These are phyloP conservation scores for Xylaria scruposa DNA, from an alignment of 495 filamentous ascomycete species.

Conservation along the genomic window DNA sequence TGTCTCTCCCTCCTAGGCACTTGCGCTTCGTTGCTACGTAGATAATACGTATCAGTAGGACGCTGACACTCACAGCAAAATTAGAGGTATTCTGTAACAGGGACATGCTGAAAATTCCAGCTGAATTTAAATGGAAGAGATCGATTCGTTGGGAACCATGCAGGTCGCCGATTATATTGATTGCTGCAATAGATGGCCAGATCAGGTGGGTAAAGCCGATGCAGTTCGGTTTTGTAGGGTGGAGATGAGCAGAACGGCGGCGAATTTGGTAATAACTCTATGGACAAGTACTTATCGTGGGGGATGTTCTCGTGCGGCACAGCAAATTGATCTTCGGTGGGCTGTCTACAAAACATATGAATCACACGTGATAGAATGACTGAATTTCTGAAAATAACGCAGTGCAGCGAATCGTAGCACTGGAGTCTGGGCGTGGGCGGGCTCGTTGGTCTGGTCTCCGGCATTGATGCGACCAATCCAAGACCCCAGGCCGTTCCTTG, in stretches of 20 bases:
- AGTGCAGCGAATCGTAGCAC: constrained; percentile 12
- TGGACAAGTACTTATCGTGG: neutral
- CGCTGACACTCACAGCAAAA: neutral
- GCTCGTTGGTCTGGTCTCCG: neutral
- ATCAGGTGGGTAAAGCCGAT: neutral
- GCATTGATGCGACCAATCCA: neutral
- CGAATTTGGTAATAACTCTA: neutral
- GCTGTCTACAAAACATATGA: neutral
- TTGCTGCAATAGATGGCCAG: neutral
- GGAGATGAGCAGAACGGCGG: neutral
- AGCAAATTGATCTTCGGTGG: neutral
- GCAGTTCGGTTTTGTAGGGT: neutral
- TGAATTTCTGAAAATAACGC: constrained; percentile 18
- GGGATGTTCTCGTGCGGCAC: neutral
- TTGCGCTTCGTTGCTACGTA: neutral
- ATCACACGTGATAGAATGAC: constrained; percentile 7
- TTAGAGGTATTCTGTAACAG: too few species aligned
- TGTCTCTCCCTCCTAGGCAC: neutral
- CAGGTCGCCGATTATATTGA: neutral
- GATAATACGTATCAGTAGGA: too few species aligned
- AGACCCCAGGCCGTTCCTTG: neutral
- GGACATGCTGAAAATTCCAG: neutral
- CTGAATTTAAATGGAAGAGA: neutral
- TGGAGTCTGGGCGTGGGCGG: neutral
- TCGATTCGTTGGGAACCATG: neutral